These are phyloP conservation scores for Pezicula carpinea DNA, from an alignment of 2,329 filamentous ascomycete species.

Conservation along the genomic window DNA sequence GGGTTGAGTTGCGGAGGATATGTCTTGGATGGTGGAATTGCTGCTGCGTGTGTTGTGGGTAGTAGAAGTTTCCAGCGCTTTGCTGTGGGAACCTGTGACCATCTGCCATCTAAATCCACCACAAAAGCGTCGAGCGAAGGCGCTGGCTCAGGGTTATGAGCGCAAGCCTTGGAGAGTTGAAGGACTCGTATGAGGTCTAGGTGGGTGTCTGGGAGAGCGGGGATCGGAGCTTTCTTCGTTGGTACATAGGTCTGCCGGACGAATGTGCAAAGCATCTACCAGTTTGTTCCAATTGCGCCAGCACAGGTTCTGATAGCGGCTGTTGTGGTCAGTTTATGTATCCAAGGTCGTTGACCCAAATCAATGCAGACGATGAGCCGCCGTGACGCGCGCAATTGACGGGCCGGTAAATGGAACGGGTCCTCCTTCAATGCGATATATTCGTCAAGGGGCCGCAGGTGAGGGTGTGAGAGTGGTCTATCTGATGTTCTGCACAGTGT, in stretches of 20 bases:
- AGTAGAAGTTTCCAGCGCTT: slow-evolving; percentile 53
- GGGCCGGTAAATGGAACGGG: too few relatives aligned
- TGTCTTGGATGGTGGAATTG: slow-evolving; percentile 37
- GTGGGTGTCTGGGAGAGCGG: slow-evolving; percentile 24
- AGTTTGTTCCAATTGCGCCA: slow-evolving; percentile 2
- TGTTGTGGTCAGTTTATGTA: not conserved
- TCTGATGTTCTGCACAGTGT: too few relatives aligned
- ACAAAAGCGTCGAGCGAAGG: slow-evolving; percentile 16
- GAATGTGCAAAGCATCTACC: slow-evolving; percentile 22
- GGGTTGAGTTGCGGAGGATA: slow-evolving; percentile 37
- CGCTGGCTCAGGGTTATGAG: slow-evolving; percentile 19
- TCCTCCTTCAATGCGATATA: too few relatives aligned
- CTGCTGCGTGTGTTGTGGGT: slow-evolving; percentile 37
- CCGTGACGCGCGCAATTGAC: too few relatives aligned
- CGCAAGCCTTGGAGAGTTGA: slow-evolving; percentile 14
- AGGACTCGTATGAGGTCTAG: slow-evolving; percentile 12
- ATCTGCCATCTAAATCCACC: slow-evolving; percentile 60
- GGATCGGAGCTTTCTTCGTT: slow-evolving; percentile 28
- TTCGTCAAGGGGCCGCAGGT: too few relatives aligned
- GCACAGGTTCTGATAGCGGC: not conserved
- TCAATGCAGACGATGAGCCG: too few relatives aligned
- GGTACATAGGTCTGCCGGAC: slow-evolving; percentile 28
- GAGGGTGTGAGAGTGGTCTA: too few relatives aligned
- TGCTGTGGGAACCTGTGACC: slow-evolving; percentile 60
- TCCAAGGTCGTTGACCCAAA: too few relatives aligned